Percentiles rank a stretch among this genome's conserved stretches.
phyloP scores from a whole-genome alignment of 1,139 yeast species.

The Eremothecium sinecaudum region DNA sequence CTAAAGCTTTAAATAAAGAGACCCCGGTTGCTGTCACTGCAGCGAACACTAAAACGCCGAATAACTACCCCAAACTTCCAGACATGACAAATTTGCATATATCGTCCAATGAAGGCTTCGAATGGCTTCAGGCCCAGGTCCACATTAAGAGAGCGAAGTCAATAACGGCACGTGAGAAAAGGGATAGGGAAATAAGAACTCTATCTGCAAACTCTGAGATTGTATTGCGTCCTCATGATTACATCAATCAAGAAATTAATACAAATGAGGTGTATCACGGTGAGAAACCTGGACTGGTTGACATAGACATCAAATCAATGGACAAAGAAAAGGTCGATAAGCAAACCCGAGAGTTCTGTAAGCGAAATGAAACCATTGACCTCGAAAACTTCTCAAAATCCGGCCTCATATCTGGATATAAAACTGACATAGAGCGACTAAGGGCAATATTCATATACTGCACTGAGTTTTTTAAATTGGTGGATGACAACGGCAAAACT shows the following conservation, averaged over 20 bases:
- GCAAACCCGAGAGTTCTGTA: slow-evolving; percentile 25
- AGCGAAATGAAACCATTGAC: slow-evolving; percentile 29
- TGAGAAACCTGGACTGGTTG: slow-evolving; percentile 28
- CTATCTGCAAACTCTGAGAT: slow-evolving; percentile 57
- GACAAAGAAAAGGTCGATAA: slow-evolving; percentile 29
- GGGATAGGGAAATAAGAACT: slow-evolving; percentile 56
- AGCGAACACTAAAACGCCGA: too few relatives aligned
- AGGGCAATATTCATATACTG: slow-evolving; percentile 56
- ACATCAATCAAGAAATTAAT: slow-evolving; percentile 44
- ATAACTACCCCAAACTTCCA: slow-evolving; percentile 26
- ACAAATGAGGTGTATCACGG: slow-evolving; percentile 34
- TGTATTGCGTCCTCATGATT: slow-evolving; percentile 62
- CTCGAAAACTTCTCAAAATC: slow-evolving; percentile 36
- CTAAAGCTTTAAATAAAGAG: too few relatives aligned
- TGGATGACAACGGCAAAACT: slow-evolving; percentile 29
- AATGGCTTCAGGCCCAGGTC: slow-evolving; percentile 44
- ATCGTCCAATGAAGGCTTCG: slow-evolving; percentile 22
- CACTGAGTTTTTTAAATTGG: slow-evolving; percentile 41
- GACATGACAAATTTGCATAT: slow-evolving; percentile 21
- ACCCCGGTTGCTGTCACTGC: too few relatives aligned
- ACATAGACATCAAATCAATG: slow-evolving; percentile 29
- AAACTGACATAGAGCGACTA: slow-evolving; percentile 44
- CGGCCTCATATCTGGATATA: slow-evolving; percentile 33
- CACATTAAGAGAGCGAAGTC: slow-evolving; percentile 74
- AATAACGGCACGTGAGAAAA: slow-evolving; percentile 59